Conservation (phyloP, 2,329 filamentous ascomycete species). For the Penicillium aurantiogriseum region DNA sequence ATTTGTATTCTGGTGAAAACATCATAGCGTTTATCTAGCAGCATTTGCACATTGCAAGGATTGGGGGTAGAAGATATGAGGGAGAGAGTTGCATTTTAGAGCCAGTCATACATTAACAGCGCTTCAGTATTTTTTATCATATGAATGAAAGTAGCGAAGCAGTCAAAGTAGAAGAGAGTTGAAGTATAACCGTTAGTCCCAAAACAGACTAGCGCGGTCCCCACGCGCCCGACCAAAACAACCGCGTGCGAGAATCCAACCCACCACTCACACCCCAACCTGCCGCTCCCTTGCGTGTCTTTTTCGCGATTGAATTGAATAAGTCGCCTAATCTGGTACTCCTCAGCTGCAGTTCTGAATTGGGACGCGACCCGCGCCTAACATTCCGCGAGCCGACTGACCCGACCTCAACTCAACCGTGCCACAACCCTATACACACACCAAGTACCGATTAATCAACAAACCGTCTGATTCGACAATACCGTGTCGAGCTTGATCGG, state of each 20-base stretch:
- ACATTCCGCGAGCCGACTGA: conserved; percentile 6
- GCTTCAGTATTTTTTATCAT: neutral
- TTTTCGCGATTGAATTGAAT: conserved; percentile 1
- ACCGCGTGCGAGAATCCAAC: conserved; percentile 36
- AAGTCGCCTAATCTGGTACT: conserved; percentile 4
- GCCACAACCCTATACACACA: conserved; percentile 6
- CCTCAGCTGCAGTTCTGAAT: neutral
- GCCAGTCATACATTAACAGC: neutral
- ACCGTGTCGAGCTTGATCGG: neutral
- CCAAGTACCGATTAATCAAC: neutral
- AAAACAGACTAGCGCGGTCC: conserved; percentile 35
- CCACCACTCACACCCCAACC: conserved; percentile 14
- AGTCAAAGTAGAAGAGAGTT: neutral
- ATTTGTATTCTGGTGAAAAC: conserved; percentile 12
- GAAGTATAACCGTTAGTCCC: conserved; percentile 20
- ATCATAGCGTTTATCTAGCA: conserved; percentile 23
- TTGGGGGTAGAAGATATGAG: conserved; percentile 1
- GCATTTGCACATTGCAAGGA: conserved; percentile 18
- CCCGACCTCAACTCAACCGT: neutral
- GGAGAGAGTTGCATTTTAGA: neutral
- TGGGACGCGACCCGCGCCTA: conserved; percentile 10
- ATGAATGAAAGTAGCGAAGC: neutral
- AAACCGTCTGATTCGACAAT: neutral
- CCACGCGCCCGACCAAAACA: conserved; percentile 44
- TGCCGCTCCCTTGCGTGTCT: conserved; percentile 22